phyloP scores from a whole-genome alignment of 768 basidiomycete genomes.

The Tulasnella sp. region DNA sequence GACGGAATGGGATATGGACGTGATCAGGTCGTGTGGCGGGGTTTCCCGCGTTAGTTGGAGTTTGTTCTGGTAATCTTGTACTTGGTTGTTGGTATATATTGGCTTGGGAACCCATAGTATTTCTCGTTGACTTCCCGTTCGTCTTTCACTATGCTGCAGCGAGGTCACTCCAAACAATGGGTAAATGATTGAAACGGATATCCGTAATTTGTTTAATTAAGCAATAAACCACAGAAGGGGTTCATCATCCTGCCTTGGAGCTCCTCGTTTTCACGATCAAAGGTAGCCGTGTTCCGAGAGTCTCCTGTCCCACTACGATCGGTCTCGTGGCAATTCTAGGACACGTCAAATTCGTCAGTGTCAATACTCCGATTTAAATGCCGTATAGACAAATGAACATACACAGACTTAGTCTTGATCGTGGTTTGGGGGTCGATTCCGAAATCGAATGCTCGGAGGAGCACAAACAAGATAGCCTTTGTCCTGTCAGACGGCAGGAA shows the following conservation, averaged over 20 bases:
- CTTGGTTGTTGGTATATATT: no score
- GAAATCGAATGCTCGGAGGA: slow-evolving; percentile 33
- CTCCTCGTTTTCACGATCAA: slow-evolving; percentile 9
- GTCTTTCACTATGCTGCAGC: no score
- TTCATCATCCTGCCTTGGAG: not conserved
- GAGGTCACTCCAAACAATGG: no score
- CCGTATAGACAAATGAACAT: not conserved
- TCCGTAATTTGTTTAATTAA: not conserved
- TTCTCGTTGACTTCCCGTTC: no score
- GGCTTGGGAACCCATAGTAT: no score
- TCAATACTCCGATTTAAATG: not conserved
- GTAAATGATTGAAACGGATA: no score
- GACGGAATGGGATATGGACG: no score
- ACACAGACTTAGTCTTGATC: slow-evolving; percentile 23
- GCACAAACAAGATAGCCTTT: slow-evolving; percentile 28
- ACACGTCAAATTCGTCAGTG: not conserved
- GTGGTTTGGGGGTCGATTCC: slow-evolving; percentile 19
- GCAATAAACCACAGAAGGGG: not conserved
- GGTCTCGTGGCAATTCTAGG: slow-evolving; percentile 22
- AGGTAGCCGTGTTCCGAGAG: not conserved
- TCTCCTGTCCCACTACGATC: slow-evolving; percentile 18
- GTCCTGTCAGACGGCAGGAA: slow-evolving; percentile 3
- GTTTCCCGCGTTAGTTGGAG: no score
- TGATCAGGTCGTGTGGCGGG: no score
- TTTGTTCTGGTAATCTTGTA: no score